Conservation (phyloP, 2,329 filamentous ascomycete genomes). For the Beauveria caledonica region DNA sequence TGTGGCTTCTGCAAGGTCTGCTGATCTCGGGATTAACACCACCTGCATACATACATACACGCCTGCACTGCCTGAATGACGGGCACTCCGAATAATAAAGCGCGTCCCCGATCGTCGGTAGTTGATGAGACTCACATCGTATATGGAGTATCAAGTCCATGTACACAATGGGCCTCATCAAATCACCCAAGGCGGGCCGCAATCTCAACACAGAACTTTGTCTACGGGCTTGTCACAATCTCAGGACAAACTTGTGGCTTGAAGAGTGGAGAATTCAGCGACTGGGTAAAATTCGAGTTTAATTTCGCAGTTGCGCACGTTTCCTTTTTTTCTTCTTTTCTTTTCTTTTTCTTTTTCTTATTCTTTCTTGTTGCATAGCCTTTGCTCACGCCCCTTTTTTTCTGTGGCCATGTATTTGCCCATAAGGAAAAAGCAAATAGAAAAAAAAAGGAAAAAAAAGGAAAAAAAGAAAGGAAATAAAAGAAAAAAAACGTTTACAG, state of each 20-base stretch:
- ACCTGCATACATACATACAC: constrained; percentile 4
- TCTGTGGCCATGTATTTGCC: too few species aligned
- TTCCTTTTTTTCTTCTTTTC: neutral
- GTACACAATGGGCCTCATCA: neutral
- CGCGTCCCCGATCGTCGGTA: constrained; percentile 5
- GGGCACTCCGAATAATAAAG: neutral
- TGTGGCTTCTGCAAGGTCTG: constrained; percentile 10
- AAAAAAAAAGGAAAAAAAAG: too few species aligned
- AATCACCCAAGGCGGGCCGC: constrained; percentile 6
- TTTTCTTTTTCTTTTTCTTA: neutral
- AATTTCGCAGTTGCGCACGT: constrained; percentile 5
- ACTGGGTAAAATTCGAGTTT: constrained; percentile 1
- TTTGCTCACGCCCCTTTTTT: neutral
- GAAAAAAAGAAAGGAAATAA: neutral
- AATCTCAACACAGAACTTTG: constrained; percentile 1
- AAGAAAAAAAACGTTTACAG: neutral
- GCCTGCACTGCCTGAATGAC: neutral
- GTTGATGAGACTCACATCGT: neutral
- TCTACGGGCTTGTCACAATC: constrained; percentile 1
- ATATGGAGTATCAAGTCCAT: neutral
- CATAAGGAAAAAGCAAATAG: too few species aligned
- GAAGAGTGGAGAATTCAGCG: constrained; percentile 4
- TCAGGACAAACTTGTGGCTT: constrained; percentile 9
- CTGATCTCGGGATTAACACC: constrained; percentile 13
- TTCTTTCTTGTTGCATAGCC: neutral